Base-by-base conservation (phyloP, 805 yeast species). In the Pichia phayaonensis region DNA sequence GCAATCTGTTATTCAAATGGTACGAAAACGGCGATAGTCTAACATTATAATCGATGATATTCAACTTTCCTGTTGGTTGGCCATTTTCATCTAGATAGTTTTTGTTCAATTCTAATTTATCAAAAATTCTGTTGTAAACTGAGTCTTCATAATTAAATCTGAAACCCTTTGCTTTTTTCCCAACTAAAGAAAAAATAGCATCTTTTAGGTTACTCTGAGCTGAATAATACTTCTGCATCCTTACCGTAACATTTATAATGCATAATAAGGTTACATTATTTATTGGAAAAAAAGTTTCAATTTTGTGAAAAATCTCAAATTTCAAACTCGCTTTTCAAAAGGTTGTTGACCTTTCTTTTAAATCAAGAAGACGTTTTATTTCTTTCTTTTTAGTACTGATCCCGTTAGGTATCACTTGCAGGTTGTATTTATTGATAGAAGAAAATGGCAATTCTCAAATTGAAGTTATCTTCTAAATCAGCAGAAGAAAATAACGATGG, bases 1-100 rank as follows among this genome's bases (percentile, higher is more conserved):
- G 66, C 15, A 84, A 66, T 29, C 70, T 71, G 48, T 80, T 73
- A 62, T 86, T 73, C n/a, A 90, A 59, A 54, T 81, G 76, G 1
- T 81, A 70, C 0, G 90, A 76, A 57, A 84, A 78, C 2, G 81
- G 67, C 5, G 86, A 81, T 31, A 75, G 72, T 1, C 85, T 83
- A 0, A 85, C 71, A 55, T 80, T 80, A 12, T 80, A 69, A 55
- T 85, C 90, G 7, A 85, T 60, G 0, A 86, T 73, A 52, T 76
- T 76, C 23, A 76, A 68, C n/a, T 62, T 60, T 0, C 54, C 39
- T 18, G 67, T 57, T 6, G 61, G 72, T 56, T 47, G 69, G 59
- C 55, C 53, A 36, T 51, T 31, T 6, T 38, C 20, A 20, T 42
- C 40, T 15, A 63, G 68, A 68, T 66, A 66, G 1, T 55, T 65